Base-by-base conservation (phyloP, 1,284 basidiomycete genomes). In the Naganishia liquefaciens region DNA sequence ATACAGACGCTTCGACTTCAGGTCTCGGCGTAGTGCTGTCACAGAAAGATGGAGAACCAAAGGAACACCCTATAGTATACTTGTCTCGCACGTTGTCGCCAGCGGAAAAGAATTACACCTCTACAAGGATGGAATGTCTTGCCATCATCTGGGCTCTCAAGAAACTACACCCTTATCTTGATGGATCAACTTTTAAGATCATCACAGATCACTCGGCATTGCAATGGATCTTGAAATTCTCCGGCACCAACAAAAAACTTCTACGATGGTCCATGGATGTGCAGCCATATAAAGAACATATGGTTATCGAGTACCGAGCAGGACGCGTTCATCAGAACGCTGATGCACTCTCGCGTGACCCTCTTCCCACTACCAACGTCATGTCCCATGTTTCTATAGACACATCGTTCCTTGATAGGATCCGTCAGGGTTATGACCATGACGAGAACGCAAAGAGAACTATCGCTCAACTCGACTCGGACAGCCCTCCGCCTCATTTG, bases 381-480 rank as follows among this genome's bases (percentile, higher is more conserved):
- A 54, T 25, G 17, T 25, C 53, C 15, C 53, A 81, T 28, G 51
- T 37, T 19, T 2, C 15, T 19, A 10, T 54, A 9, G 52, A 63
- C n/a, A n/a, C n/a, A n/a, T n/a, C n/a, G n/a, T n/a, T n/a, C n/a
- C n/a, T n/a, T n/a, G n/a, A n/a, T n/a, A n/a, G n/a, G n/a, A n/a
- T n/a, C n/a, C n/a, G n/a, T n/a, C n/a, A n/a, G n/a, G n/a, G n/a
- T n/a, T n/a, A n/a, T n/a, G n/a, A n/a, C n/a, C n/a, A n/a, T n/a
- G n/a, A n/a, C n/a, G n/a, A n/a, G n/a, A n/a, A n/a, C n/a, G n/a
- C n/a, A n/a, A n/a, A n/a, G n/a, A n/a, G n/a, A n/a, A n/a, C n/a
- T n/a, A n/a, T n/a, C n/a, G n/a, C n/a, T n/a, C n/a, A n/a, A n/a
- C n/a, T n/a, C n/a, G n/a, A n/a, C n/a, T n/a, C n/a, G n/a, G n/a